Evolutionary conservation across 208 protist genomes (phyloP).

Genomic region (Wallacemonas sp.): DNA sequence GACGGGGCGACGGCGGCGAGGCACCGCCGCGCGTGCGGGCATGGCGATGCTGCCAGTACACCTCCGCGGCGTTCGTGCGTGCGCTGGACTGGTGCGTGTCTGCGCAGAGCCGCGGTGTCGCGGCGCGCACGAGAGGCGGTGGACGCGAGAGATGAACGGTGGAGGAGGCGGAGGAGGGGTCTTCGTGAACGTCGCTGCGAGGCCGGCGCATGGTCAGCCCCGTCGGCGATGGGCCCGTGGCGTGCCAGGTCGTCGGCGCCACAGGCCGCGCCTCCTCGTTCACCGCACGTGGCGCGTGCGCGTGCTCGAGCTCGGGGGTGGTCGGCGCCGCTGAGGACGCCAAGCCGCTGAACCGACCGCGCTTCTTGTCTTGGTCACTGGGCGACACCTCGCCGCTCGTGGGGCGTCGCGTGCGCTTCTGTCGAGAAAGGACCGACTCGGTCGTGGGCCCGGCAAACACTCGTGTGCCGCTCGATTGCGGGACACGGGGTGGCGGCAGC

Average conservation of each 20-base stretch:
- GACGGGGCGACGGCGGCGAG: not conserved
- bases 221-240: not conserved
- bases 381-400: not conserved
- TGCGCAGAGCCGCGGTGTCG: not conserved
- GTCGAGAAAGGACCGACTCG: not conserved
- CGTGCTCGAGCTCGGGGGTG: not conserved
- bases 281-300: not conserved
- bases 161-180: not conserved
- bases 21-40: not conserved
- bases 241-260: not conserved
- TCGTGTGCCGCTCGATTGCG: not conserved
- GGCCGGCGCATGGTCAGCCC: not conserved
- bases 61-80: not conserved
- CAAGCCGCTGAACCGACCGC: not conserved
- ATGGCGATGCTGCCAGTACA: not conserved
- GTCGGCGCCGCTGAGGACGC: not conserved
- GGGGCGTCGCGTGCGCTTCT: conserved; percentile 1
- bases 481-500: not conserved
- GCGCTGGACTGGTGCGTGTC: not conserved
- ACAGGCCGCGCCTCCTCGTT: not conserved
- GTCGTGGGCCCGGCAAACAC: not conserved
- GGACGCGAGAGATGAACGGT: not conserved
- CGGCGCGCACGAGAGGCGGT: not conserved
- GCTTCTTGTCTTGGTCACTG: conserved; percentile 3
- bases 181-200: not conserved